Percentiles rank a stretch among this genome's conserved stretches.
Conservation (phyloP, 345 rosid genomes). For the Eucalyptus marginata region DNA sequence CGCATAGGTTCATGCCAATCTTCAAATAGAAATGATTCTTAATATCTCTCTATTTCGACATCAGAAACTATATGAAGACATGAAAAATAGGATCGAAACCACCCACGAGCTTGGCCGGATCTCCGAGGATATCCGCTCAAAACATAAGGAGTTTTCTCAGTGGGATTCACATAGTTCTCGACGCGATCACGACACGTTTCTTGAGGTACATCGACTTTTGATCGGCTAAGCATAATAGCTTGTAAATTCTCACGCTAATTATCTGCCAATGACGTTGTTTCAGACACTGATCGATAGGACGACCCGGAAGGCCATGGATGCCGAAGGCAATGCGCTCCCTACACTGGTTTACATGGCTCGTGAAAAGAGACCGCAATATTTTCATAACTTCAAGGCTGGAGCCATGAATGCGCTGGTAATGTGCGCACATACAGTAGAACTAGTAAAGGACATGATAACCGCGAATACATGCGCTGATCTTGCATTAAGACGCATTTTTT, state of each 20-base stretch:
- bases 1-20: not conserved
- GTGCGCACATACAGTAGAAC: not conserved
- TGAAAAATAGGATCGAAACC: constrained; percentile 32
- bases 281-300: constrained; percentile 53
- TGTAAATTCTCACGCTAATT: not conserved
- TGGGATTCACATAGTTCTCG: constrained; percentile 34
- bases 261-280: not conserved
- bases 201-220: constrained; percentile 26
- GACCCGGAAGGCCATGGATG: constrained; percentile 12
- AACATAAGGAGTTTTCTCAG: constrained; percentile 34
- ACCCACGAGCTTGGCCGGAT: constrained; percentile 9
- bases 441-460: not conserved
- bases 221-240: not conserved
- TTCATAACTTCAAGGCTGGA: constrained; percentile 83
- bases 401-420: constrained; percentile 76
- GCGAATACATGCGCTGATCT: not conserved
- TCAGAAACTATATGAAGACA: constrained; percentile 33
- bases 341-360: constrained; percentile 66
- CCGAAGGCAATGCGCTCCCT: constrained; percentile 25
- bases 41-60: not conserved
- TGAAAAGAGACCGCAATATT: constrained; percentile 54
- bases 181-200: constrained; percentile 42
- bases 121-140: constrained; percentile 17
- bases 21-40: not conserved
- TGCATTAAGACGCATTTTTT: not conserved